A percentile compares a stretch with the other conserved stretches of the same genome.
These are phyloP conservation scores for Chamaenerion angustifolium DNA, from an alignment of 345 rosid species.

Conservation along the genomic window DNA sequence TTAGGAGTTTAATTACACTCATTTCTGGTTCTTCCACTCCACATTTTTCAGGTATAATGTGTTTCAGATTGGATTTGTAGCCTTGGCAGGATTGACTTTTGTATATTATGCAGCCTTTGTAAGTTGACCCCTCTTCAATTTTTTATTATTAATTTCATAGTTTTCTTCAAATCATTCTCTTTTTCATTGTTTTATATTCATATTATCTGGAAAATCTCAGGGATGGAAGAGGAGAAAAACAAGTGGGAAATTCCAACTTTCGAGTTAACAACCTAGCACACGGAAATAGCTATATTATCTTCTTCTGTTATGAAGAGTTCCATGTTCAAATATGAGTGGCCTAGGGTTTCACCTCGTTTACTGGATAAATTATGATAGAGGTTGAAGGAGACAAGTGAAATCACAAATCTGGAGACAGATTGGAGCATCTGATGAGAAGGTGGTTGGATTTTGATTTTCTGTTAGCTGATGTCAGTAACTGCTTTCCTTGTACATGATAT, in stretches of 20 bases:
- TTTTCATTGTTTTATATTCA: not conserved
- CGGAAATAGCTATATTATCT: not conserved
- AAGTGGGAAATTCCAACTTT: slow-evolving; percentile 72
- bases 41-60: slow-evolving; percentile 65
- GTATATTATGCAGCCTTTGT: slow-evolving; percentile 77
- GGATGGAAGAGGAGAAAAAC: slow-evolving; percentile 89
- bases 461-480: too few species aligned
- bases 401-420: too few species aligned
- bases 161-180: not conserved
- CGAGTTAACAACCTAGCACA: slow-evolving; percentile 20
- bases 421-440: too few species aligned
- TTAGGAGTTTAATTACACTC: slow-evolving; percentile 6
- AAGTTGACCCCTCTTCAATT: slow-evolving; percentile 19
- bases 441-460: too few species aligned
- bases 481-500: too few species aligned
- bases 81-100: slow-evolving; percentile 77
- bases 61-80: slow-evolving; percentile 70
- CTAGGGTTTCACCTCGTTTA: too few species aligned
- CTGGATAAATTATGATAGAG: too few species aligned
- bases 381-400: too few species aligned
- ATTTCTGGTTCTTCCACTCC: slow-evolving; percentile 1
- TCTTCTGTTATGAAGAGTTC: not conserved
- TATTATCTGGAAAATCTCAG: slow-evolving; percentile 18
- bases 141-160: not conserved
- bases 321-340: not conserved